Percentiles rank a stretch among this genome's conserved stretches.
Evolutionary conservation across 1,284 basidiomycete genomes (phyloP).

Genomic region (Ceratobasidium sp.): DNA sequence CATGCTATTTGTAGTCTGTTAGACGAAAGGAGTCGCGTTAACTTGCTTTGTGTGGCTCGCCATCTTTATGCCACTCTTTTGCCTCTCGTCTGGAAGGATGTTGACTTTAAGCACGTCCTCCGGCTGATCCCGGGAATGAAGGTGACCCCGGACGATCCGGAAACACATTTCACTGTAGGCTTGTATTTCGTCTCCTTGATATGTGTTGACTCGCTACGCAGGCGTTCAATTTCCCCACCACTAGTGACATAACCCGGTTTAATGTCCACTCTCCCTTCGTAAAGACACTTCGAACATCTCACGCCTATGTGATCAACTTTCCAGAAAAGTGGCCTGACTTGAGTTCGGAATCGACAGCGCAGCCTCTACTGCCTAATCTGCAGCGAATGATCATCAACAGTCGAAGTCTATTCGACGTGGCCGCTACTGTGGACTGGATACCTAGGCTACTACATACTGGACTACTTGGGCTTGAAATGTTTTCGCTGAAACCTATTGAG

Average conservation of each 20-base stretch:
- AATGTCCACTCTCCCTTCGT: not conserved
- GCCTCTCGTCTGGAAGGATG: not conserved
- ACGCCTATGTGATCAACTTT: not conserved
- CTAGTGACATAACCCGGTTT: not conserved
- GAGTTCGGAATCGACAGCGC: not conserved
- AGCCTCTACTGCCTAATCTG: not conserved
- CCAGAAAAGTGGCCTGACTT: not conserved
- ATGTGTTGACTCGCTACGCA: not conserved
- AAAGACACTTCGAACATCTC: not conserved
- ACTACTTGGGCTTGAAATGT: too few relatives aligned
- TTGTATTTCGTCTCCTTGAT: too few relatives aligned
- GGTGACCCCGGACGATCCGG: too few relatives aligned
- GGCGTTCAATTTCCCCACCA: too few relatives aligned
- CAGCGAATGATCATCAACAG: too few relatives aligned
- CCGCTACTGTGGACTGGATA: too few relatives aligned
- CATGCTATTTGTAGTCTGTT: too few relatives aligned
- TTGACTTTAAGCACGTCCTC: not conserved
- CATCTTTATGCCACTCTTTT: not conserved
- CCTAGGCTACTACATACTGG: too few relatives aligned
- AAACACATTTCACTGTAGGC: not conserved
- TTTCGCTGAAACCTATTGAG: too few relatives aligned
- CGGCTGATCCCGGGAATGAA: not conserved
- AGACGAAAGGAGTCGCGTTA: not conserved
- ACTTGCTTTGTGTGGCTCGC: not conserved
- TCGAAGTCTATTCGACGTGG: too few relatives aligned